phyloP scores from a whole-genome alignment of 2,329 filamentous ascomycete species.

The Juglanconis oblonga region DNA sequence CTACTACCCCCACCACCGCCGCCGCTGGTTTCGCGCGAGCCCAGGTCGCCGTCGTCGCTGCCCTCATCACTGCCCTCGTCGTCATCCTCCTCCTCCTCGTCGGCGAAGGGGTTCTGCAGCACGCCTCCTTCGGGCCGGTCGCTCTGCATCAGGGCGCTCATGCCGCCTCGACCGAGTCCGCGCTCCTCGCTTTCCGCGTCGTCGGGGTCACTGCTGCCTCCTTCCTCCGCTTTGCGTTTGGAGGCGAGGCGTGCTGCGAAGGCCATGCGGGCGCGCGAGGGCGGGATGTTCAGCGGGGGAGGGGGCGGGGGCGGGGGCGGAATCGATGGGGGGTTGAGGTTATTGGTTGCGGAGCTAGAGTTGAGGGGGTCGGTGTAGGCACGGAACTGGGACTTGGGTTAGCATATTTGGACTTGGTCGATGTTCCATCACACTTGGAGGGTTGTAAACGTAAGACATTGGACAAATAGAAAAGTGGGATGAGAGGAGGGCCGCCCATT shows the following conservation, averaged over 20 bases:
- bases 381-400: conserved; percentile 47
- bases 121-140: conserved; percentile 22
- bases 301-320: conserved; percentile 64
- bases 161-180: conserved; percentile 13
- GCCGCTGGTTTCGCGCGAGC: conserved; percentile 29
- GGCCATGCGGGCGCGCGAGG: conserved; percentile 81
- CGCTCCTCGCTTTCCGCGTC: conserved; percentile 24
- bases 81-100: conserved; percentile 53
- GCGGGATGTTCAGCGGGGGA: conserved; percentile 78
- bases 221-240: conserved; percentile 54
- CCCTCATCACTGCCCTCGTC: conserved; percentile 50
- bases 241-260: conserved; percentile 85
- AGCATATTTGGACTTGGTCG: neutral
- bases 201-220: conserved; percentile 37
- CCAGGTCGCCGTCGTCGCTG: conserved; percentile 33
- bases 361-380: conserved; percentile 56
- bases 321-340: conserved; percentile 54
- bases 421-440: neutral
- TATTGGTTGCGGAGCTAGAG: conserved; percentile 31
- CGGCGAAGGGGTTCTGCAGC: conserved; percentile 53
- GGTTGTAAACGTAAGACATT: conserved; percentile 2
- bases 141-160: conserved; percentile 9
- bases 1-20: conserved; percentile 24
- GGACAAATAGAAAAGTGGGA: neutral
- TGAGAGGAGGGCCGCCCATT: neutral